Percentiles rank a stretch among this genome's conserved stretches.
These are phyloP conservation scores for Penicillium sp. DNA, from an alignment of 2,329 filamentous ascomycete species.

Conservation along the genomic window DNA sequence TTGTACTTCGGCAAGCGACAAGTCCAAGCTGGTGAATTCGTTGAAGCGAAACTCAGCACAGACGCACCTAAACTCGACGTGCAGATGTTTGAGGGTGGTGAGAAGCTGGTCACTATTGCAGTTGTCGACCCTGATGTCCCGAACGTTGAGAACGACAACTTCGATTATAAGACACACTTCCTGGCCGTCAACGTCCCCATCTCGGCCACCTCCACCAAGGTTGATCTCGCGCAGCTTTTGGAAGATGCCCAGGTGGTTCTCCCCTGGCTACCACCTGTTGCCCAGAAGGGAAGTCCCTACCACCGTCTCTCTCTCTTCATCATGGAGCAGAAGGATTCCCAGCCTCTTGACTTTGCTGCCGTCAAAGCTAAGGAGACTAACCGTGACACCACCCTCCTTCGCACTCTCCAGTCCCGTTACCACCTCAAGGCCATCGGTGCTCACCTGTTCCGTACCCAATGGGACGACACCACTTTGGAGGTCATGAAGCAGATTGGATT, in stretches of 20 bases:
- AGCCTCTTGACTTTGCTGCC: slow-evolving; percentile 56
- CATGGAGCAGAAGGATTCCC: slow-evolving; percentile 69
- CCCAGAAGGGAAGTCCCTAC: slow-evolving; percentile 87
- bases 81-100: slow-evolving; percentile 78
- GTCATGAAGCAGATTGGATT: slow-evolving; percentile 81
- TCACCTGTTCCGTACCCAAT: slow-evolving; percentile 81
- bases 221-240: slow-evolving; percentile 64
- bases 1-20: slow-evolving; percentile 72
- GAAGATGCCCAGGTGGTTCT: slow-evolving; percentile 64
- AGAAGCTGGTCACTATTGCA: slow-evolving; percentile 77
- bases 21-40: slow-evolving; percentile 72
- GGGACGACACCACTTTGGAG: slow-evolving; percentile 82
- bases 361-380: slow-evolving; percentile 52
- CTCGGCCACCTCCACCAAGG: slow-evolving; percentile 56
- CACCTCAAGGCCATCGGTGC: slow-evolving; percentile 72
- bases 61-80: slow-evolving; percentile 71
- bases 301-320: slow-evolving; percentile 83
- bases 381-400: slow-evolving; percentile 70
- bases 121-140: slow-evolving; percentile 92
- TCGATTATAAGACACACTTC: slow-evolving; percentile 81
- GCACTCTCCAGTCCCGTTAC: slow-evolving; percentile 70
- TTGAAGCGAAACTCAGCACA: slow-evolving; percentile 72
- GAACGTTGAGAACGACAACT: slow-evolving; percentile 69
- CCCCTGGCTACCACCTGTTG: slow-evolving; percentile 81
- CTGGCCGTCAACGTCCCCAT: slow-evolving; percentile 72